Evolutionary conservation across 495 filamentous ascomycete genomes (phyloP).

Genomic region (Xylaria castorea): DNA sequence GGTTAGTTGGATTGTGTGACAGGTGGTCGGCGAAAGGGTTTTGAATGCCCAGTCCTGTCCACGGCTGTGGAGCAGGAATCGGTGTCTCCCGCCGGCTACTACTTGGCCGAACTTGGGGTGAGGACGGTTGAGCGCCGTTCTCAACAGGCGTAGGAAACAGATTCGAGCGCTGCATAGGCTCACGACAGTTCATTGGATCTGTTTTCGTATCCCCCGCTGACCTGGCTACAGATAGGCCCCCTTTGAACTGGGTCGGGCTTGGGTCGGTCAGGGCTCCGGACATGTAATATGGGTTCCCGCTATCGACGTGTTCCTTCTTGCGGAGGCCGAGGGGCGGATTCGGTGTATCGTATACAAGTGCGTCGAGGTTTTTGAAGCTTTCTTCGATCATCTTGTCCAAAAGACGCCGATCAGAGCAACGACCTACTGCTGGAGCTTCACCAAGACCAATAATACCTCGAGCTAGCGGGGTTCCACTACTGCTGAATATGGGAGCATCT

Average conservation of each 20-base stretch:
- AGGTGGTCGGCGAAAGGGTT: not conserved
- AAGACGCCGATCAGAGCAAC: slow-evolving; percentile 6
- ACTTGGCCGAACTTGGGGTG: not conserved
- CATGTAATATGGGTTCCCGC: slow-evolving; percentile 1
- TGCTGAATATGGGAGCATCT: not conserved
- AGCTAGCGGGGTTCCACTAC: not conserved
- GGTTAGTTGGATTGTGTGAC: not conserved
- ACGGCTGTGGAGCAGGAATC: slow-evolving; percentile 32
- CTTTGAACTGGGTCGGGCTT: not conserved
- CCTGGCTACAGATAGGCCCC: not conserved
- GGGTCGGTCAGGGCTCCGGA: slow-evolving; percentile 7
- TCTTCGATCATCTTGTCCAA: slow-evolving; percentile 26
- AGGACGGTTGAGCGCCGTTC: not conserved
- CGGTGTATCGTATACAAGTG: slow-evolving; percentile 20
- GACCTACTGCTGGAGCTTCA: no score
- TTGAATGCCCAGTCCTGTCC: slow-evolving; percentile 23
- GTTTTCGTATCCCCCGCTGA: not conserved
- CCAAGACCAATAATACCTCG: not conserved
- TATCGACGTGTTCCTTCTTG: not conserved
- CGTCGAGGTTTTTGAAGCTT: slow-evolving; percentile 14
- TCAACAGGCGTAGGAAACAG: not conserved
- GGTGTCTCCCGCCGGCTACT: slow-evolving; percentile 20
- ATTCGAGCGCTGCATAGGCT: not conserved
- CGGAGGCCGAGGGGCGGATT: not conserved
- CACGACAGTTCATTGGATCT: not conserved